These are phyloP conservation scores for Symbiodinium pilosum DNA, from an alignment of 73 alveolate species.

Conservation along the genomic window DNA sequence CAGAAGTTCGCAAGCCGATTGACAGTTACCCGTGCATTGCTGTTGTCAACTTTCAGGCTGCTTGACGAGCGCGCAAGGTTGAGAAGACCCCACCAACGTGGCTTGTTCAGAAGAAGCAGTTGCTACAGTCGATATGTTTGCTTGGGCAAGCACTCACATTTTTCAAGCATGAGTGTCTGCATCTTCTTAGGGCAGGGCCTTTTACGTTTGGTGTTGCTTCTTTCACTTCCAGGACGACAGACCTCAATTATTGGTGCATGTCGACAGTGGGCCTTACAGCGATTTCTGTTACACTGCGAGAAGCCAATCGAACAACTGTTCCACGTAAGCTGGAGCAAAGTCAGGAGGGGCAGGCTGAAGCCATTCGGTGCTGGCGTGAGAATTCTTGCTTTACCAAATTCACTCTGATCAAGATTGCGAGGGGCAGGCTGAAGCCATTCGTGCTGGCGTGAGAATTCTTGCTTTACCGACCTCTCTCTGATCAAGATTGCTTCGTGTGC, in stretches of 20 bases:
- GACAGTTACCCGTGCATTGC: background rate
- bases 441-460: no score
- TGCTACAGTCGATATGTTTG: background rate
- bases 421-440: background rate
- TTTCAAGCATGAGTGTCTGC: background rate
- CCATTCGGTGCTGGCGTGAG: background rate
- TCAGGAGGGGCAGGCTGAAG: background rate
- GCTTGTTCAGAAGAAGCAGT: background rate
- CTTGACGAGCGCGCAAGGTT: background rate
- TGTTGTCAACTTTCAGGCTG: background rate
- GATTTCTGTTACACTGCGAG: background rate
- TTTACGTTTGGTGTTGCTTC: background rate
- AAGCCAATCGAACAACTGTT: background rate
- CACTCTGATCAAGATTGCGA: background rate
- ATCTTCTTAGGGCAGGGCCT: background rate
- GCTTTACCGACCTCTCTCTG: background rate
- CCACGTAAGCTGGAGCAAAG: background rate
- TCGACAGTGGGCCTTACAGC: background rate
- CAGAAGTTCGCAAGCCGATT: background rate
- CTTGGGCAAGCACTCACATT: background rate
- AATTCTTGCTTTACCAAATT: background rate
- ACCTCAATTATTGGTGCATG: background rate
- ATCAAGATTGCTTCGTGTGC: background rate
- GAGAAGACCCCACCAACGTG: background rate
- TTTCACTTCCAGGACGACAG: background rate